Base-by-base conservation (phyloP, 2,329 filamentous ascomycete species). In the Xylaria sp. region DNA sequence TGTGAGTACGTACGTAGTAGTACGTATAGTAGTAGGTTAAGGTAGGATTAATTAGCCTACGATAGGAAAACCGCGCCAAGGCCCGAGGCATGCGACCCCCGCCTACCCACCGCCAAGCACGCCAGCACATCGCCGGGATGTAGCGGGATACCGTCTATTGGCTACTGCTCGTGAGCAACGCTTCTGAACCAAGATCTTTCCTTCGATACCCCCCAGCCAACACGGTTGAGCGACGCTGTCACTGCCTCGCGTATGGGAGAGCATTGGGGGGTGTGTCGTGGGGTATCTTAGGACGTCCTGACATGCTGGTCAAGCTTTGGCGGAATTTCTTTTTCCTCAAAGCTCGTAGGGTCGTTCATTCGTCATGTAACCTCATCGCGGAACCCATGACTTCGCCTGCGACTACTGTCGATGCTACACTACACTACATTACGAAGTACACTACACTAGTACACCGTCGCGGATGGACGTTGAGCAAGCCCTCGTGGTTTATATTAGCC, bases 301-400 rank as follows among this genome's bases (percentile, higher is more conserved):
- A 35, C 54, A 27, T 2, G 12, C 23, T 44, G 18, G 37, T 58
- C 55, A 58, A 44, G 55, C 37, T 58, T 58, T 58, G 55, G 23
- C 53, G n/a, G 37, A 27, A 58, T 42, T 58, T 42, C 25, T 44
- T 58, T 58, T 44, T 23, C 23, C 25, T 58, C 37, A 58, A 58
- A 44, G 37, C 40, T 58, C 37, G 37, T 37, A 44, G 55, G 16
- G 55, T 58, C 55, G 55, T 58, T 58, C 55, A 58, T 58, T 58
- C 25, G 27, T 23, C 55, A 58, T 58, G 55, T 44, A 58, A 44
- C 55, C 21, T 37, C 55, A 44, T 58, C 12, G 18, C 51, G 18
- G 18, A 21, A 54, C 51, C 27, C 51, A 54, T 54, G 27, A 47
- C 40, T 58, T 58, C 25, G 37, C 55, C 23, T 27, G 23, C 27